Conservation (phyloP, 2,329 filamentous ascomycete genomes). For the Aspergillus ibericus region DNA sequence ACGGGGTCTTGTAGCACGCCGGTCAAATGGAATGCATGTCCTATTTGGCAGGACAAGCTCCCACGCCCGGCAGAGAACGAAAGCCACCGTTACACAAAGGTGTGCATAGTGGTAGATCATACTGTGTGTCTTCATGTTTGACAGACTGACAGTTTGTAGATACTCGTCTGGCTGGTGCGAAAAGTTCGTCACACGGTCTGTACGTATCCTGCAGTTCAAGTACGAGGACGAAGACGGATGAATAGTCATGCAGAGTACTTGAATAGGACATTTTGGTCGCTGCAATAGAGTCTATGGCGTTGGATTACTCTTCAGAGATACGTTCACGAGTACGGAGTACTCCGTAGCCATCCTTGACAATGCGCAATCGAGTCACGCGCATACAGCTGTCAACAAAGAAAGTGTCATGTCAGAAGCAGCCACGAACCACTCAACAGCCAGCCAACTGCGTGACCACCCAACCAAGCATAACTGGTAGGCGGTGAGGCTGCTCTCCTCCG, state of each 20-base stretch:
- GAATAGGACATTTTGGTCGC: background rate
- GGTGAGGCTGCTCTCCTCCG: background rate
- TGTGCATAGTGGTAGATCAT: constrained; percentile 1
- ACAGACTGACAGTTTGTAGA: background rate
- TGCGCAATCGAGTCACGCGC: too few species aligned
- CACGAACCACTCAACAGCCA: too few species aligned
- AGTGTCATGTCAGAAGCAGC: background rate
- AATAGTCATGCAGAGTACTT: background rate
- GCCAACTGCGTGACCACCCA: background rate
- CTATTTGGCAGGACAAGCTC: background rate
- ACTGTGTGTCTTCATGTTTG: background rate
- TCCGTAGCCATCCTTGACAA: too few species aligned
- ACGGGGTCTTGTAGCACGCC: too few species aligned
- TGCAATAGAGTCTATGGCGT: background rate
- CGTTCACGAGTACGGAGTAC: too few species aligned
- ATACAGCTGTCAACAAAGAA: too few species aligned
- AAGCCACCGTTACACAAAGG: background rate
- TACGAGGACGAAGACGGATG: background rate
- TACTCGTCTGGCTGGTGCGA: background rate
- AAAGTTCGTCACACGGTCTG: background rate
- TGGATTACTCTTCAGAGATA: too few species aligned
- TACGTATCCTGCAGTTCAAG: background rate
- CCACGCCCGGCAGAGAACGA: background rate
- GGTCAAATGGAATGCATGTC: background rate
- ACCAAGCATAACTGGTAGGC: background rate